Base-by-base conservation (phyloP, 805 yeast species). In the Starmerella vaccinii region DNA sequence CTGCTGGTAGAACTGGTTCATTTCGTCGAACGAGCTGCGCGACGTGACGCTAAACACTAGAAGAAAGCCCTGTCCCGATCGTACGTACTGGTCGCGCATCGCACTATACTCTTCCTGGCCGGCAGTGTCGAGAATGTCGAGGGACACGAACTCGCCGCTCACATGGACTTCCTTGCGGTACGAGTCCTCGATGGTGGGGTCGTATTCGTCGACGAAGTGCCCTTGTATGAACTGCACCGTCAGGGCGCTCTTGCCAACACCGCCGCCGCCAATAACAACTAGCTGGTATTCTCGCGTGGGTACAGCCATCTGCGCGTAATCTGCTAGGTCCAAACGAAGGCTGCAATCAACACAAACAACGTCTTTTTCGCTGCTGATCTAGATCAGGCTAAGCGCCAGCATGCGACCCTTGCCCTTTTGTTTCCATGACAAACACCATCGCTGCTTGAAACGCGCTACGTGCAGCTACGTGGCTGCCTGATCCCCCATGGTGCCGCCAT, bases 201-300 rank as follows among this genome's bases (percentile, higher is more conserved):
- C 98, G 63, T 92, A 92, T 66, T 92, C 98, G 66, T 89, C 96
- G 29, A 90, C 95, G 64, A 92, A 92, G 62, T 89, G 96, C 32
- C 88, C 79, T 67, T 90, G 97, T 49, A 92, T 88, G 63, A 92
- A 76, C 68, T 92, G 95, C 57, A 92, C 92, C 24, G 98, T 92
- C 56, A 92, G 72, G 5, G 98, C 97, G 22, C 95, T 83, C 68
- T 92, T 92, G 70, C 98, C 98, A 50, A 92, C 98, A 69, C 96
- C 97, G 64, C 97, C 97, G 35, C 97, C 97, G 50, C 97, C 98
- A 50, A 90, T 96, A 41, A 90, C 97, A 4, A 92, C 98, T 53
- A 92, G 70, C 65, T 94, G 88, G 66, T 81, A 90, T 68, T 89
- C 96, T 67, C 83, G 54, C 18, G 49, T 49, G 15, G 54, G 56